Evolutionary conservation across 2,329 filamentous ascomycete species (phyloP), one percentile per base, ranked within the genome.

Genomic region (Coniochaeta sp.): DNA sequence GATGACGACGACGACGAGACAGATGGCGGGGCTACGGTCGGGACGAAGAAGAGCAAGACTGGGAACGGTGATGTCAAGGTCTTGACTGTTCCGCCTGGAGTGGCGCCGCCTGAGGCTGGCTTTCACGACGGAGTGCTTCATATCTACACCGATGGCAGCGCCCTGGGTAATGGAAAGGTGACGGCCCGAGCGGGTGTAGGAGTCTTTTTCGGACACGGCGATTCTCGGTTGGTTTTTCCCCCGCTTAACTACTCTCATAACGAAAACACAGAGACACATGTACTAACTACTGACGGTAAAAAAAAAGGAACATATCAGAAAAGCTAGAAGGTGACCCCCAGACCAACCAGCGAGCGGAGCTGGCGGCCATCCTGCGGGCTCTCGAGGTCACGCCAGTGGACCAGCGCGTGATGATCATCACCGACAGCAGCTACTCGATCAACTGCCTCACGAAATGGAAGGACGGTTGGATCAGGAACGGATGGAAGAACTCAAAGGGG

Each of bases 341-440:
- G 74, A 98, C 95, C 0, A 99, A 99, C 71, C 91, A 98, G 73
- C 89, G 95, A 3, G 95, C 93, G n/a, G 95, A 99, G 76, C 79
- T 99, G 61, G 93, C 90, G 26, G 95, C 92, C 8, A 89, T 98
- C 64, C 79, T 90, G 33, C 89, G 93, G 61, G 93, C 93, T 0
- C 80, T 98, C 24, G 86, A 97, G 68, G 83, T 88, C 54, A 86
- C 88, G 1, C 87, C 90, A 0, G 75, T 83, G 17, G 80, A 87
- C 61, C 82, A 89, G 61, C 79, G 86, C 62, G 82, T 96, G 14
- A 82, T 87, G 60, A 96, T 99, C 65, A 83, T 88, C 70, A 92
- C 88, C n/a, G 95, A 99, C 75, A 95, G 90, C 73, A 87, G 87
- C 68, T 98, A 98, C 75, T 83, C 90, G 1, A 96, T 97, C 73